These are phyloP conservation scores for Cyberlindnera xishuangbannaensis DNA, from an alignment of 805 yeast genomes.

Conservation along the genomic window DNA sequence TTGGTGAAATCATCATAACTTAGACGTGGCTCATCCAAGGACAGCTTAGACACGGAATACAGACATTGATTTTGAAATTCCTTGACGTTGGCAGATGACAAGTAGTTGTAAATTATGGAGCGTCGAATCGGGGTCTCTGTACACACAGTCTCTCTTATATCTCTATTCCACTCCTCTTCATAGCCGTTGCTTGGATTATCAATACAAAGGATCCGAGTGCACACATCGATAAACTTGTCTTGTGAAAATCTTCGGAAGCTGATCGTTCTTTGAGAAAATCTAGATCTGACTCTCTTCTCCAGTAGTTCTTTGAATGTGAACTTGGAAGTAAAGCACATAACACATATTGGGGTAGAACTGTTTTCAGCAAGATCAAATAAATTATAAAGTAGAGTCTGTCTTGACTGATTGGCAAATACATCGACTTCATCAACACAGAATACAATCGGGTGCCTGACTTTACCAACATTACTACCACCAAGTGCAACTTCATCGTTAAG, in stretches of 20 bases:
- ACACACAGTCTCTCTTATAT: constrained; percentile 27
- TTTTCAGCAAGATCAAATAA: constrained; percentile 80
- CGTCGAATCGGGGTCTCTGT: constrained; percentile 30
- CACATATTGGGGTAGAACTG: constrained; percentile 65
- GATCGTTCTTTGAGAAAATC: constrained; percentile 79
- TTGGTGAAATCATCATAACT: constrained; percentile 20
- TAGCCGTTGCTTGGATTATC: constrained; percentile 25
- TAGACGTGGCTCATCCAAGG: constrained; percentile 24
- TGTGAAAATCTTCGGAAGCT: constrained; percentile 43
- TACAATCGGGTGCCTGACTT: constrained; percentile 44
- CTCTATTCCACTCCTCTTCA: constrained; percentile 39
- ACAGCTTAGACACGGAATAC: constrained; percentile 35
- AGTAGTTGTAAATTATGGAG: constrained; percentile 41
- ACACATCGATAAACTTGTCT: constrained; percentile 46
- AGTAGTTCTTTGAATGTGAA: constrained; percentile 72
- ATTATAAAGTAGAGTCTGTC: constrained; percentile 83
- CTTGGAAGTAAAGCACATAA: constrained; percentile 73
- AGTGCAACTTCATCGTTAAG: constrained; percentile 35
- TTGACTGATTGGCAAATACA: constrained; percentile 58
- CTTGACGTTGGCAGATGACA: constrained; percentile 53
- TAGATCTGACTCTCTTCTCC: constrained; percentile 85
- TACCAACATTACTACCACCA: constrained; percentile 6
- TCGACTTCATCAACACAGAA: constrained; percentile 86
- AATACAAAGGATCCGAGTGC: constrained; percentile 33
- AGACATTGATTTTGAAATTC: constrained; percentile 40